Evolutionary conservation across 495 filamentous ascomycete genomes (phyloP), one percentile per base, ranked within the genome.

Genomic region (Neurospora discreta): DNA sequence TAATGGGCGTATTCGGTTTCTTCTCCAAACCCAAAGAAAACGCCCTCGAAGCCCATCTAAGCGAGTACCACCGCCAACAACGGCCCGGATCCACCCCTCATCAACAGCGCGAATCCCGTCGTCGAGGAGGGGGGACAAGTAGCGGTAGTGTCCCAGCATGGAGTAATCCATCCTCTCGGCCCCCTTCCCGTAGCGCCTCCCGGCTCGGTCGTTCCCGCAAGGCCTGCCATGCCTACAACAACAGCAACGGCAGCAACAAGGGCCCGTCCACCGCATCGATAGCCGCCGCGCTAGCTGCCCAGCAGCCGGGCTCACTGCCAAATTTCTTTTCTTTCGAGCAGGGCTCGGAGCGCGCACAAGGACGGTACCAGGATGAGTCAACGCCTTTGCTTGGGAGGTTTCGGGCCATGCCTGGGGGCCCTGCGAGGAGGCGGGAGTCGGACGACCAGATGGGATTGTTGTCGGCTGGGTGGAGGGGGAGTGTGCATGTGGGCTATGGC

Each of bases 271-370:
- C 70, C 18, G 42, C 38, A 9, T 68, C 65, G 20, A 39, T 38
- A 39, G 20, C 39, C 71, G 20, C 60, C 39, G 33, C 52, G 20
- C 38, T 41, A 23, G 60, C 60, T 33, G 18, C 26, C 23, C 68
- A 68, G 70, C 52, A 88, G 18, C 33, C 52, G 15, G 52, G 52
- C 16, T 26, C 52, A 3, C 15, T 89, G 85, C 87, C 87, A 69
- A 80, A 83, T 40, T 88, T 90, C 82, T 89, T 90, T 80, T 83
- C 84, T 76, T 90, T 90, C 76, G 86, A 88, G 72, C 87, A 87
- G 71, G 88, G 87, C 72, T 83, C 81, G 72, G 87, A 88, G 78
- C 82, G 80, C 67, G 82, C 80, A 41, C 81, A 78, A 70, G 79
- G 77, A 0, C 30, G 73, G 36, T 80, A 77, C 72, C 76, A 73